phyloP scores from a whole-genome alignment of 306 rosid species.

The Rubus parviflorus region DNA sequence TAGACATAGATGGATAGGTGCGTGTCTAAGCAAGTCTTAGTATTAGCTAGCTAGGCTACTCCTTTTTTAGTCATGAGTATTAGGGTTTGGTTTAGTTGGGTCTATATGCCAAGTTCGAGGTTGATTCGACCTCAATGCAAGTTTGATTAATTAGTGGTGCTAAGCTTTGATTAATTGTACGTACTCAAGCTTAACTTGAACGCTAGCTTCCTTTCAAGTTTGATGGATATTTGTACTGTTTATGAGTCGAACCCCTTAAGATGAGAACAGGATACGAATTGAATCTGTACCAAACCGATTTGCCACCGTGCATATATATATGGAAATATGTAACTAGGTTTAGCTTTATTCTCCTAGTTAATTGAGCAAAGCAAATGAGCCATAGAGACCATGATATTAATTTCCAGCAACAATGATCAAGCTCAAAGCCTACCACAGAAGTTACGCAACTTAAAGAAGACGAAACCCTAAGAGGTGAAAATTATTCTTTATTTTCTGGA shows the following conservation, averaged over 20 bases:
- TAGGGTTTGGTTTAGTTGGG: not conserved
- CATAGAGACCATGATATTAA: not conserved
- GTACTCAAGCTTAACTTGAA: too few species aligned
- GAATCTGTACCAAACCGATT: not conserved
- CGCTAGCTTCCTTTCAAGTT: too few species aligned
- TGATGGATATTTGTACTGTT: too few species aligned
- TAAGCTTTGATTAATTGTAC: not conserved
- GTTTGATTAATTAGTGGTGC: not conserved
- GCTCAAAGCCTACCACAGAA: not conserved
- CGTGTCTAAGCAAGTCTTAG: not conserved
- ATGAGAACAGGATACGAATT: not conserved
- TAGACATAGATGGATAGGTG: not conserved
- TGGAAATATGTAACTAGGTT: not conserved
- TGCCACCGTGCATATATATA: not conserved
- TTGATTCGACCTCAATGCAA: not conserved
- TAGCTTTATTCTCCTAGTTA: not conserved
- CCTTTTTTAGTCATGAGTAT: not conserved
- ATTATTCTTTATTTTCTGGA: not conserved
- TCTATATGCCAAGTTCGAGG: not conserved
- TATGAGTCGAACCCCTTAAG: too few species aligned
- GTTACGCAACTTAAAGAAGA: not conserved
- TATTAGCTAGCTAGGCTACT: not conserved
- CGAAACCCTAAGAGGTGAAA: not conserved
- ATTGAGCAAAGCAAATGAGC: not conserved
- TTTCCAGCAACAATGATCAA: not conserved